Base-by-base conservation (phyloP, 306 rosid species). In the Fagus sylvatica region DNA sequence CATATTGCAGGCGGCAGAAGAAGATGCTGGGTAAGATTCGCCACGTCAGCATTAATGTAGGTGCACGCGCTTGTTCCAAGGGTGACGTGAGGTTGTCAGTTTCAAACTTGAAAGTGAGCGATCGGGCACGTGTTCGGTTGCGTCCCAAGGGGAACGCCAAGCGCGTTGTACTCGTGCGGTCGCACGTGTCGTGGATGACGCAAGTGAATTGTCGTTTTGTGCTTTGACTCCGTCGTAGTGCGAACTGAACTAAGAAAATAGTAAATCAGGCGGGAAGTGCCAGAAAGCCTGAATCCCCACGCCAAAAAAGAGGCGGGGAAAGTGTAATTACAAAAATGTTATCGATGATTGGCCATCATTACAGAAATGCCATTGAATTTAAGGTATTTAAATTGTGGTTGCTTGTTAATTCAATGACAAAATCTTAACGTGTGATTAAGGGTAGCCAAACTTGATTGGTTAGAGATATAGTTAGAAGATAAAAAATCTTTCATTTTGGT, bases 211-310 rank as follows among this genome's bases (percentile, higher is more conserved):
- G 69, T 74, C 71, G 68, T 74, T 70, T 69, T 11, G 49, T n/a
- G 51, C 54, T 81, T 81, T 78, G 80, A 85, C 80, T 85, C 71
- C 7, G 13, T 66, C 48, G 36, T 33, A 30, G 40, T 12, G 22
- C 42, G 19, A 4, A 46, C 41, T 65, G 33, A 69, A 32, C 49
- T 16, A 37, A 42, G 39, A 8, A 51, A 17, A 48, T 17, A 65
- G 4, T 39, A 7, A 16, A 6, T 4, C 2, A 16, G 48, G 71
- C 71, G 71, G 71, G 71, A 65, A 17, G 1, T 2, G 11, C 8
- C 13, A 16, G 37, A 22, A 22, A 22, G 28, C 15, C n/a, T 16
- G 39, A 2, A 11, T 1, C 36, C 13, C 13, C 43, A 2, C 12
- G 32, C 2, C 15, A 40, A 6, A 36, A 6, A 2, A 46, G 10